These are phyloP conservation scores for Bryum argenteum DNA, from an alignment of 225 moss, liverwort and hornwort genomes.

Conservation along the genomic window DNA sequence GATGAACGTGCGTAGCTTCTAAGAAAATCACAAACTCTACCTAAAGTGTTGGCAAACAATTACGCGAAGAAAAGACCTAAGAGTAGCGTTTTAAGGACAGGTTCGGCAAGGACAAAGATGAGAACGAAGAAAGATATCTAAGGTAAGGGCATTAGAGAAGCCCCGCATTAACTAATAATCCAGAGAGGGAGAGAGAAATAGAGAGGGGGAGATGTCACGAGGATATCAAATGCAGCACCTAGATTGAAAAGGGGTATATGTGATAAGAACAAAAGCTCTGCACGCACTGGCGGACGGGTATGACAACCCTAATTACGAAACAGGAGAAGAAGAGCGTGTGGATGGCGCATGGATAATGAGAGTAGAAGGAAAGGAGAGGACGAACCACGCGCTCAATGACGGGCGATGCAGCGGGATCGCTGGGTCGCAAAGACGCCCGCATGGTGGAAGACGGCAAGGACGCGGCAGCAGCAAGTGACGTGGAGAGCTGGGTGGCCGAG, in stretches of 20 bases:
- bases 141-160: constrained; percentile 9
- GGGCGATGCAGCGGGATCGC: constrained; percentile 49
- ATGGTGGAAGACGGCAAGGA: constrained; percentile 29
- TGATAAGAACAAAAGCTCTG: background rate
- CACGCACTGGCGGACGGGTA: background rate
- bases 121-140: background rate
- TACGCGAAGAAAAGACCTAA: constrained; percentile 3
- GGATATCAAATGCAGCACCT: background rate
- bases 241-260: background rate
- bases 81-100: background rate
- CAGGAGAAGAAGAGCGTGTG: background rate
- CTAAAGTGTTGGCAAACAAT: background rate
- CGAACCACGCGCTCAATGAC: constrained; percentile 56
- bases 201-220: background rate
- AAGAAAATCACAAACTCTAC: constrained; percentile 7
- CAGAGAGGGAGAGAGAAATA: background rate
- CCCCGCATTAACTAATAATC: constrained; percentile 22
- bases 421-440: constrained; percentile 56
- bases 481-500: background rate
- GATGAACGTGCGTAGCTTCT: background rate
- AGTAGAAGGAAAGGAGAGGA: background rate
- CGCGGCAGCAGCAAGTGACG: background rate
- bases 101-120: background rate
- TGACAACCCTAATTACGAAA: constrained; percentile 17
- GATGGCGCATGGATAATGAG: background rate